A percentile compares a stretch with the other conserved stretches of the same genome.
These are phyloP conservation scores for Aspergillus uvarum DNA, from an alignment of 2,329 filamentous ascomycete species.

Conservation along the genomic window DNA sequence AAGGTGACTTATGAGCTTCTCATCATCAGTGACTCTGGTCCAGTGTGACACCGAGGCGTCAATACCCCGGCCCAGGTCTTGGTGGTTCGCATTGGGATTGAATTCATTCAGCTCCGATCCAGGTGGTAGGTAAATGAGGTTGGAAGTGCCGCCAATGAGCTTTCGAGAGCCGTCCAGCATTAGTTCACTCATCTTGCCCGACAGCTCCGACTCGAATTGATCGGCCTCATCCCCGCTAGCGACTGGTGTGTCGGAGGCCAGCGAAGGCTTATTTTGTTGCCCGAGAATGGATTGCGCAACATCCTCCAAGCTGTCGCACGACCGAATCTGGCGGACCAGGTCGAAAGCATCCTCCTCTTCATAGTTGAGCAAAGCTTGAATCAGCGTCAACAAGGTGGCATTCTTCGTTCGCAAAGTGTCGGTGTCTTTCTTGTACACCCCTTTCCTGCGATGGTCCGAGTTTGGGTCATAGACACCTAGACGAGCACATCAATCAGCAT, in stretches of 20 bases:
- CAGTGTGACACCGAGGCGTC: conserved; percentile 78
- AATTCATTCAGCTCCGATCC: conserved; percentile 48
- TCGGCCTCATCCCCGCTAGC: conserved; percentile 38
- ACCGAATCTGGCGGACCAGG: conserved; percentile 82
- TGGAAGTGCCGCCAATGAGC: conserved; percentile 92
- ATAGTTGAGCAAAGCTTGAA: conserved; percentile 89
- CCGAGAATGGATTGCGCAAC: conserved; percentile 61
- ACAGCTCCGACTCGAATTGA: conserved; percentile 73
- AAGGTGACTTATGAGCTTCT: conserved; percentile 76
- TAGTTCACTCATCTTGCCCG: conserved; percentile 90
- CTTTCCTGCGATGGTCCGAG: conserved; percentile 92
- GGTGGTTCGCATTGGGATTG: conserved; percentile 41
- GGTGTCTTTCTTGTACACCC: conserved; percentile 91
- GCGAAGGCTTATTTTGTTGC: conserved; percentile 50
- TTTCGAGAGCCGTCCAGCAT: conserved; percentile 81
- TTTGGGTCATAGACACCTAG: conserved; percentile 94
- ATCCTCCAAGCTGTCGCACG: conserved; percentile 71
- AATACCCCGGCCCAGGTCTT: conserved; percentile 50
- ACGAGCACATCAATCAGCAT: conserved; percentile 23
- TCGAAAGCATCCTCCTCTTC: conserved; percentile 80
- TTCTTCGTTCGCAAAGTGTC: conserved; percentile 84
- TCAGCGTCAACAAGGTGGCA: conserved; percentile 85
- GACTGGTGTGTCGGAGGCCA: conserved; percentile 39
- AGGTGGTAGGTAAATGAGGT: conserved; percentile 75
- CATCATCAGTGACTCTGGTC: conserved; percentile 81